These are phyloP conservation scores for Aspergillus vadensis DNA, from an alignment of 2,329 filamentous ascomycete genomes.

Conservation along the genomic window DNA sequence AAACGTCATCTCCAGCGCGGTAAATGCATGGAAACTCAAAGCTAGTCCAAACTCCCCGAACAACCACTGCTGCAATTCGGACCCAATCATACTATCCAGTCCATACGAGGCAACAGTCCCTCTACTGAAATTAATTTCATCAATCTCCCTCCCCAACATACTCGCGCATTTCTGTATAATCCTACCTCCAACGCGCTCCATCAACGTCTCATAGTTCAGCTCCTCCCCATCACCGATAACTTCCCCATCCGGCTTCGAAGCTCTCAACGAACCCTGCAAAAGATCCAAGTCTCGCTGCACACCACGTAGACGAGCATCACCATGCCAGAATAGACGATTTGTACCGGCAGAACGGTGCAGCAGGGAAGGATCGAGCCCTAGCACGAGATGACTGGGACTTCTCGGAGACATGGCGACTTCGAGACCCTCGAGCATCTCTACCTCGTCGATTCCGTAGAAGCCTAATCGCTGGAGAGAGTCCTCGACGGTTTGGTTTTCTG, in stretches of 20 bases:
- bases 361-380: slow-evolving; percentile 2
- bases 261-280: background rate
- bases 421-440: slow-evolving; percentile 33
- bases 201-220: background rate
- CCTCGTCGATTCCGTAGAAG: slow-evolving; percentile 38
- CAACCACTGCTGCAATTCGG: slow-evolving; percentile 45
- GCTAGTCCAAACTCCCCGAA: slow-evolving; percentile 37
- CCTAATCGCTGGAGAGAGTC: slow-evolving; percentile 38
- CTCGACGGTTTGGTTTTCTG: slow-evolving; percentile 41
- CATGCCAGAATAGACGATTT: background rate
- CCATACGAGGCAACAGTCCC: slow-evolving; percentile 34
- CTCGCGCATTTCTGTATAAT: background rate
- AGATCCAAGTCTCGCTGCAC: background rate
- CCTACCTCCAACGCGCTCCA: background rate
- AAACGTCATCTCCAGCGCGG: background rate
- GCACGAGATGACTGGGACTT: background rate
- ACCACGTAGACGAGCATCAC: background rate
- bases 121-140: background rate
- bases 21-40: slow-evolving; percentile 30
- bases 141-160: background rate
- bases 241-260: background rate
- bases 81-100: slow-evolving; percentile 46
- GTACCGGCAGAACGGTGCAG: background rate
- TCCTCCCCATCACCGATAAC: background rate
- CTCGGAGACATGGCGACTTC: slow-evolving; percentile 19